These are phyloP conservation scores for Orbilia oligospora DNA, from an alignment of 2,329 filamentous ascomycete genomes.

Conservation along the genomic window DNA sequence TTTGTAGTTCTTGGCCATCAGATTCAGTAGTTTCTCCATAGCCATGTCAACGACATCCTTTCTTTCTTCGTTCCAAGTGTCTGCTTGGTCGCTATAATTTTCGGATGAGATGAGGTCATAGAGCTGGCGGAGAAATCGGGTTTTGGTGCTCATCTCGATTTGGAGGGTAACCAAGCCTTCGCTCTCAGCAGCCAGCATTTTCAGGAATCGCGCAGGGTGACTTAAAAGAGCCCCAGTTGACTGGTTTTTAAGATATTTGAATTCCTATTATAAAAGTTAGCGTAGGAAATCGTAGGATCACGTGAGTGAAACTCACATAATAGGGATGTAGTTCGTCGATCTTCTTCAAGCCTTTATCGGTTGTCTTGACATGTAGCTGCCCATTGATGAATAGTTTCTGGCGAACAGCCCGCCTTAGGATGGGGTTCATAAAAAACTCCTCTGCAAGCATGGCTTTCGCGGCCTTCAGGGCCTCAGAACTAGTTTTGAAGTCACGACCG, in stretches of 20 bases:
- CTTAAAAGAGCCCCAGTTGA: conserved; percentile 84
- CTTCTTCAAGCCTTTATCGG: conserved; percentile 91
- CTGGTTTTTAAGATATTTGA: conserved; percentile 95
- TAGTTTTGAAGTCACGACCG: conserved; percentile 80
- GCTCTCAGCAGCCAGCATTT: conserved; percentile 97
- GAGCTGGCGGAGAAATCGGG: conserved; percentile 81
- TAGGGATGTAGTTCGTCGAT: conserved; percentile 97
- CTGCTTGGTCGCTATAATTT: conserved; percentile 93
- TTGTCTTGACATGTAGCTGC: conserved; percentile 87
- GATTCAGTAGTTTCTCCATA: conserved; percentile 82
- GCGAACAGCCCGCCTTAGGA: conserved; percentile 89
- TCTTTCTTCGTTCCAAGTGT: conserved; percentile 92
- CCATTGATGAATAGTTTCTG: conserved; percentile 86
- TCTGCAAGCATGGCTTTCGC: conserved; percentile 91
- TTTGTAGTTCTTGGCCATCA: conserved; percentile 93
- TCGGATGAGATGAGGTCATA: conserved; percentile 91
- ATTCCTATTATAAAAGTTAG: conserved; percentile 71
- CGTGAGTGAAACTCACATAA: conserved; percentile 71
- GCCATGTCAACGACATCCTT: conserved; percentile 86
- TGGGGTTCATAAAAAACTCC: conserved; percentile 87
- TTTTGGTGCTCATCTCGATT: conserved; percentile 81
- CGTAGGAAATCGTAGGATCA: not conserved
- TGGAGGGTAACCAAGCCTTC: conserved; percentile 91
- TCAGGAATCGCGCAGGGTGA: conserved; percentile 89
- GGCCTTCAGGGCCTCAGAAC: conserved; percentile 80